phyloP scores from a whole-genome alignment of 306 rosid species.

The Elaeagnus macrophylla region DNA sequence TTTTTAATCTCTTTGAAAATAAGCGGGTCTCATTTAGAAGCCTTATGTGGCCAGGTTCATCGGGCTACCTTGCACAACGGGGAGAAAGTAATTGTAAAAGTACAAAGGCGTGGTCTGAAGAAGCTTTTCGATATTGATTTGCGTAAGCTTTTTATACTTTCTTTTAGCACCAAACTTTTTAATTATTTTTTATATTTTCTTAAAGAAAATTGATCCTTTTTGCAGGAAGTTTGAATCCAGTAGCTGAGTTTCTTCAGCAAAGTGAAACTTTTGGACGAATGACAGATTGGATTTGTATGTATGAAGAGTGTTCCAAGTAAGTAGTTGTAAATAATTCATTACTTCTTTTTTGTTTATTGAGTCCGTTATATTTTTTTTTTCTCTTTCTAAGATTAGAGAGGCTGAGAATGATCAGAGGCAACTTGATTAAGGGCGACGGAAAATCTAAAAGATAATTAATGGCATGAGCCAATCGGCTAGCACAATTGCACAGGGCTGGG shows the following conservation, averaged over 20 bases:
- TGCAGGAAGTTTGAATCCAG: constrained; percentile 76
- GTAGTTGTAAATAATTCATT: constrained; percentile 14
- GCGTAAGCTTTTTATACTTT: constrained; percentile 37
- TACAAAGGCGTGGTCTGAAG: constrained; percentile 94
- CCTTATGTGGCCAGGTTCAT: constrained; percentile 50
- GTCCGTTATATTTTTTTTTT: background rate
- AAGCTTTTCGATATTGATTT: constrained; percentile 94
- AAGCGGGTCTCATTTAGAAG: constrained; percentile 4
- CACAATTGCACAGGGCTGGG: too few species aligned
- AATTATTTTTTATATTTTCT: too few species aligned
- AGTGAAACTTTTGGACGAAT: constrained; percentile 82
- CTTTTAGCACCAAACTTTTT: too few species aligned
- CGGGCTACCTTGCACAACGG: constrained; percentile 87
- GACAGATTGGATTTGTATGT: constrained; percentile 82
- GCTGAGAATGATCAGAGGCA: too few species aligned
- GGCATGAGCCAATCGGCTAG: too few species aligned
- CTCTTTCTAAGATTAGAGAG: too few species aligned
- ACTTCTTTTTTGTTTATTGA: background rate
- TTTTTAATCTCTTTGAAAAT: too few species aligned
- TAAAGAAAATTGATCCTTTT: background rate
- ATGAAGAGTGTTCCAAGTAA: constrained; percentile 90
- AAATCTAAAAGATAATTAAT: too few species aligned
- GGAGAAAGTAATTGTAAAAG: constrained; percentile 83
- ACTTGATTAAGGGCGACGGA: too few species aligned
- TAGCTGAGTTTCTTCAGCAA: constrained; percentile 86